Percentiles rank a stretch among this genome's conserved stretches.
These are phyloP conservation scores for Vigna hirtella DNA, from an alignment of 306 rosid genomes.

Conservation along the genomic window DNA sequence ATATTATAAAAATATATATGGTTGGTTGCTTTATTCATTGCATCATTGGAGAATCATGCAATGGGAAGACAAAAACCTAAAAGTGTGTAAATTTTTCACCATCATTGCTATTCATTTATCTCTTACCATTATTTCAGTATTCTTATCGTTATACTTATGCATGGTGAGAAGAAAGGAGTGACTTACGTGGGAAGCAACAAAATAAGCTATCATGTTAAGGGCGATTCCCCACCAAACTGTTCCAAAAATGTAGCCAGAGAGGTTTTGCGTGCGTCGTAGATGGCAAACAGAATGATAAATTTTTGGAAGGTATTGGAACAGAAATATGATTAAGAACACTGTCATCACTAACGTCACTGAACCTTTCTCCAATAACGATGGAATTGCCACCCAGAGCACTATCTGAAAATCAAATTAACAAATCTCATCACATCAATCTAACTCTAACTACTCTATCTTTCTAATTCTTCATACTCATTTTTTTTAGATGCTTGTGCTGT, in stretches of 20 bases:
- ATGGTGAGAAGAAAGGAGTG: background rate
- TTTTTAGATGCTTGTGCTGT: too few relatives aligned
- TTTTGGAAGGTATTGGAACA: slow-evolving; percentile 85
- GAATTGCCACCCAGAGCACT: slow-evolving; percentile 78
- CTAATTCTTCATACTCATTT: background rate
- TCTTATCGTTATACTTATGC: too few relatives aligned
- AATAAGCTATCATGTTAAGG: slow-evolving; percentile 87
- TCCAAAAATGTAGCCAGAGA: slow-evolving; percentile 86
- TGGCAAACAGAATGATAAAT: slow-evolving; percentile 79
- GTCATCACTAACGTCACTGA: slow-evolving; percentile 78
- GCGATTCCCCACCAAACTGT: slow-evolving; percentile 99
- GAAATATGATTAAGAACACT: slow-evolving; percentile 67
- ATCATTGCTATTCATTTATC: background rate
- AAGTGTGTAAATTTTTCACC: background rate
- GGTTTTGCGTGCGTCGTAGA: slow-evolving; percentile 80
- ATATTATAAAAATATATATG: background rate
- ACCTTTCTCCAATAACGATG: slow-evolving; percentile 68
- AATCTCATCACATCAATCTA: background rate
- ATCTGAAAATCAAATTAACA: slow-evolving; percentile 47
- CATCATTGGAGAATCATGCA: background rate
- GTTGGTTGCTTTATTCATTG: background rate
- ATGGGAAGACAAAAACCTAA: background rate
- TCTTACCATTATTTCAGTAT: background rate
- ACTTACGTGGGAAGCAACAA: slow-evolving; percentile 96
- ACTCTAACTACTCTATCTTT: background rate